A percentile compares a stretch with the other conserved stretches of the same genome.
These are phyloP conservation scores for Friedmanniomyces simplex DNA, from an alignment of 495 filamentous ascomycete genomes.

Conservation along the genomic window DNA sequence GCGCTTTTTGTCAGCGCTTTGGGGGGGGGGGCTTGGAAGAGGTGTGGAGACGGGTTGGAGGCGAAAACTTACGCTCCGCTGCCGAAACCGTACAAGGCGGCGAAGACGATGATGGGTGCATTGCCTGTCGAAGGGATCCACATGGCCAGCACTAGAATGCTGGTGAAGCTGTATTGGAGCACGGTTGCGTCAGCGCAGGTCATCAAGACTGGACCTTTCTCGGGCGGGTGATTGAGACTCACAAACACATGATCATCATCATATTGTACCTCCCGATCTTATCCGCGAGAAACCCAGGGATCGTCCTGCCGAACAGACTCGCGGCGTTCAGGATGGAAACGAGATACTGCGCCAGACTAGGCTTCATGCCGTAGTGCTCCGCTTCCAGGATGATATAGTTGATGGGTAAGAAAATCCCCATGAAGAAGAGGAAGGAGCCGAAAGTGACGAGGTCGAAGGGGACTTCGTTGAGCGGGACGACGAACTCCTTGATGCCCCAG, in stretches of 20 bases:
- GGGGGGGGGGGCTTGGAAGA: too few species aligned
- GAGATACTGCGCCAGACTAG: conserved; percentile 49
- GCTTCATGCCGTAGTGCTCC: conserved; percentile 47
- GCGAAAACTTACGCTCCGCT: conserved; percentile 60
- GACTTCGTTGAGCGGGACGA: conserved; percentile 49
- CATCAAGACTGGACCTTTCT: background rate
- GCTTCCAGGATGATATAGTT: conserved; percentile 59
- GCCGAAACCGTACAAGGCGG: conserved; percentile 58
- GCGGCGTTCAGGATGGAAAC: conserved; percentile 62
- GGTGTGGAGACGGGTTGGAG: background rate
- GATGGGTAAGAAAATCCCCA: conserved; percentile 45
- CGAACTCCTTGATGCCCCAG: conserved; percentile 45
- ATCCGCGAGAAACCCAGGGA: conserved; percentile 64
- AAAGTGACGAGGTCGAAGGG: conserved; percentile 42
- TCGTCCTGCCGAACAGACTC: conserved; percentile 62
- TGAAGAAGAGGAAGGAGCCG: conserved; percentile 52
- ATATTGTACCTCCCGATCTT: conserved; percentile 63
- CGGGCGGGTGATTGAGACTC: background rate
- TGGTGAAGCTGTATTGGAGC: conserved; percentile 35
- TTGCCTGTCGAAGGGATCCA: conserved; percentile 55
- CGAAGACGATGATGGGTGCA: conserved; percentile 54
- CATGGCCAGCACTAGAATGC: conserved; percentile 55
- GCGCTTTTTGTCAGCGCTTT: background rate
- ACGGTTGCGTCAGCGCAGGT: background rate
- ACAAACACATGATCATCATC: conserved; percentile 50